Base-by-base conservation (phyloP, 1,284 basidiomycete genomes). In the Crepidotus sp. region DNA sequence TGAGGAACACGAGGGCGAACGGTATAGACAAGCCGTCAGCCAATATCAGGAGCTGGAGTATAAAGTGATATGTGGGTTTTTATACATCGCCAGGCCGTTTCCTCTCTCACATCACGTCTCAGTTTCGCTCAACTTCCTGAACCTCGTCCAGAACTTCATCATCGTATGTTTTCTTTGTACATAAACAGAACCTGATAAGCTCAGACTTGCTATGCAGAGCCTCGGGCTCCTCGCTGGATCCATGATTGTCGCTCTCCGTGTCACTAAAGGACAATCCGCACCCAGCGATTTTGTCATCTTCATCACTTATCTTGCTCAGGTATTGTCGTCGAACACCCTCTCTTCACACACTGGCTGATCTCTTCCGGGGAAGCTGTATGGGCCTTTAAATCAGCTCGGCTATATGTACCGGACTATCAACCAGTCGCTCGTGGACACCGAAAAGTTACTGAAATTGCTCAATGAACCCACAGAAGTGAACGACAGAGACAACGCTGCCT, bases 391-490 rank as follows among this genome's bases (percentile, higher is more conserved):
- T 59, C 78, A 76, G 60, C 72, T 88, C 40, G 83, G 82, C 9
- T 80, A 74, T 56, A 74, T 83, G 44, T 86, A 85, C 58, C 77
- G 81, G 15, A 75, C 77, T 11, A 71, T 86, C 45, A 85, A 85
- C 58, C 77, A 80, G 53, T 77, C 77, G 13, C 64, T 91, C 42
- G 80, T 91, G 32, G 90, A 89, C 54, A 85, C 85, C 1, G 86
- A 90, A 61, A 77, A 77, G 54, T 67, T 91, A 21, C 67, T 92
- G 43, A 73, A 80, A 47, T 66, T 89, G 10, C 69, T 92, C 9
- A 77, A 77, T 50, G 85, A 90, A 57, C 77, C 84, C 1, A 82
- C 76, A 1, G 90, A 92, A 43, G 76, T 96, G 51, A 77, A 83
- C 54, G 89, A 95, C 61, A 76, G 74, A 55, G 83, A 82, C 1